Evolutionary conservation across 2,329 filamentous ascomycete genomes (phyloP), one percentile per base, ranked within the genome.

Genomic region (Microcyclospora pomicola): DNA sequence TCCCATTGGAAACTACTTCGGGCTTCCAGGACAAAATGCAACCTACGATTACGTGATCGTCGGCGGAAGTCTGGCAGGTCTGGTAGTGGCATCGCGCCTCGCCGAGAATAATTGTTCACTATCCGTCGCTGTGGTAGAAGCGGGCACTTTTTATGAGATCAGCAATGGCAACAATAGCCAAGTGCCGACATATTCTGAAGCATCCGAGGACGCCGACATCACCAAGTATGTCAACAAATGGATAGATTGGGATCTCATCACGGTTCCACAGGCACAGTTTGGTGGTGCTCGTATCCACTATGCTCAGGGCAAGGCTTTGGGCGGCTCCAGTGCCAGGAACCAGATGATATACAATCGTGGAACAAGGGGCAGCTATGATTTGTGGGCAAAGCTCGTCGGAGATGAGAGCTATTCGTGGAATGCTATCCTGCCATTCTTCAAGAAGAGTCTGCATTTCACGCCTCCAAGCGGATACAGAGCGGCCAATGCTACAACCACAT

Each of bases 341-440:
- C 5, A 4, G 7, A 24, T 24, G 19, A 42, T 37, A 38, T 43
- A 33, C 35, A 50, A 52, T 15, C 43, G 58, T 14, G 51, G 54
- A 5, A 60, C 58, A 3, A 44, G 41, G 9, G 56, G 47, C 10
- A 53, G 51, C 11, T 50, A 59, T 38, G 46, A 57, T 33, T 37
- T 35, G 31, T 63, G 60, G 60, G 58, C 59, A 4, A 48, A 62
- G 16, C 40, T 52, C 15, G 58, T 61, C 6, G 56, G 48, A 10
- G 59, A 63, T 37, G 38, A 57, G 34, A 39, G 52, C 28, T 55
- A 55, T 38, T 48, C 45, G 6, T 61, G 50, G 40, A 48, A 49
- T 35, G 48, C 52, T 33, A 27, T 52, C 34, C 35, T 56, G 42
- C 43, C 49, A 32, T 45, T 44, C 36, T 47, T 48, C 44, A n/a